Conservation (phyloP, 768 basidiomycete species). For the Boletus barrowsii region DNA sequence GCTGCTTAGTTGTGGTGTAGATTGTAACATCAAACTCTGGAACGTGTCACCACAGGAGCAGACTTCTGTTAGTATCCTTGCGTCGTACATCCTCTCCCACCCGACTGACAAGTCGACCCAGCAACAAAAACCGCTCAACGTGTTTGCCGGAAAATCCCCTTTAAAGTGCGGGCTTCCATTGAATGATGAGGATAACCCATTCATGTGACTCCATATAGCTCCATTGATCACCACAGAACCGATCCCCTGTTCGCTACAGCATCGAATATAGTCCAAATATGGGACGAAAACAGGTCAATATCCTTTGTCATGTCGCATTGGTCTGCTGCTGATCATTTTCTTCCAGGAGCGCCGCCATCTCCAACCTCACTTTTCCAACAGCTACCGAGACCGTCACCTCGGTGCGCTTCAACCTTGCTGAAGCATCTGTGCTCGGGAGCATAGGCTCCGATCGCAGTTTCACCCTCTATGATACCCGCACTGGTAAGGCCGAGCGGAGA, state of each 20-base stretch:
- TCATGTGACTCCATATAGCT: constrained; percentile 48
- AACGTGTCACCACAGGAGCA: constrained; percentile 40
- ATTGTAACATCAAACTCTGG: constrained; percentile 84
- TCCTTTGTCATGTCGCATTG: neutral
- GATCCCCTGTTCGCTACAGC: constrained; percentile 93
- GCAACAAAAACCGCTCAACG: constrained; percentile 59
- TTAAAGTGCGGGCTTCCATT: constrained; percentile 67
- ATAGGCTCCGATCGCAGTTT: constrained; percentile 95
- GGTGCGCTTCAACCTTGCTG: constrained; percentile 91
- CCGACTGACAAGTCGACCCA: constrained; percentile 9
- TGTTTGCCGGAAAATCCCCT: constrained; percentile 82
- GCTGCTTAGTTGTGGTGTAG: constrained; percentile 78
- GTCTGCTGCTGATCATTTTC: constrained; percentile 5
- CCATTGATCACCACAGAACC: constrained; percentile 90
- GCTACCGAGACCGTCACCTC: constrained; percentile 86
- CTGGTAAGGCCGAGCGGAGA: constrained; percentile 91
- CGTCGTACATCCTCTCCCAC: neutral
- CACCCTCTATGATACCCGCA: constrained; percentile 93
- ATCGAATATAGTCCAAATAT: constrained; percentile 89
- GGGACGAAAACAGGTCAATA: constrained; percentile 90
- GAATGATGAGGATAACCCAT: neutral
- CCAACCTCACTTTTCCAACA: constrained; percentile 82
- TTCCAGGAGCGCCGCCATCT: constrained; percentile 74
- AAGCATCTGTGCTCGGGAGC: constrained; percentile 91
- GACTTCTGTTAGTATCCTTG: constrained; percentile 34